Percentiles rank a stretch among this genome's conserved stretches.
Conservation (phyloP, 1,284 basidiomycete genomes). For the Blastosporella zonata region DNA sequence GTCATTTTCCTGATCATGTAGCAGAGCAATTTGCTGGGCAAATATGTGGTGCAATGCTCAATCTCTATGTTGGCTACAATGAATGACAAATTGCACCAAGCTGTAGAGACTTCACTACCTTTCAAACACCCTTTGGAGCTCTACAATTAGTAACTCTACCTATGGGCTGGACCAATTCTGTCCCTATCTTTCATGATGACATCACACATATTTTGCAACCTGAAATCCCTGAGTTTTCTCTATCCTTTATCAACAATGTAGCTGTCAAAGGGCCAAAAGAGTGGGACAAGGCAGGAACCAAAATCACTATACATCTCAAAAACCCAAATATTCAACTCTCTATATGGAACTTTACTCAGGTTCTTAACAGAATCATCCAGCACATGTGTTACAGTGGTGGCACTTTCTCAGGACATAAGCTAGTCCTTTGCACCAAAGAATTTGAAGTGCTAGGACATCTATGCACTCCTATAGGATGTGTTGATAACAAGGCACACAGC, state of each 20-base stretch:
- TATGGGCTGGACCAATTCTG: slow-evolving; percentile 40
- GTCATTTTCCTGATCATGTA: no score
- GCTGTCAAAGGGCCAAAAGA: neutral
- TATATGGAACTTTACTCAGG: no score
- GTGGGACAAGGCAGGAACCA: neutral
- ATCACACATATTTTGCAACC: slow-evolving; percentile 32
- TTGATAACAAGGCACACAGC: no score
- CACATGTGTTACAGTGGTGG: no score
- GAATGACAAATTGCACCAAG: slow-evolving; percentile 22
- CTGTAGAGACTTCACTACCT: slow-evolving; percentile 31
- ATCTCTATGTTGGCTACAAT: slow-evolving; percentile 32
- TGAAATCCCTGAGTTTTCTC: slow-evolving; percentile 32
- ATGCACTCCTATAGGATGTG: no score
- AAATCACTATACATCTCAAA: no score
- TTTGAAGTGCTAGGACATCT: no score
- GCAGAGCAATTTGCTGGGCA: no score
- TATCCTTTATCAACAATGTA: slow-evolving; percentile 21
- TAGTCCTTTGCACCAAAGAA: no score
- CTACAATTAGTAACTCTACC: slow-evolving; percentile 27
- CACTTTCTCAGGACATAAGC: no score
- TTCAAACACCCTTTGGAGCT: slow-evolving; percentile 23
- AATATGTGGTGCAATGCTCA: slow-evolving; percentile 28
- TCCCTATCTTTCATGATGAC: slow-evolving; percentile 35
- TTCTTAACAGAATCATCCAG: no score
- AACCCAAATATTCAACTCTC: no score